Evolutionary conservation across 2,329 filamentous ascomycete species (phyloP).

Genomic region (Aspergillus clavatus): DNA sequence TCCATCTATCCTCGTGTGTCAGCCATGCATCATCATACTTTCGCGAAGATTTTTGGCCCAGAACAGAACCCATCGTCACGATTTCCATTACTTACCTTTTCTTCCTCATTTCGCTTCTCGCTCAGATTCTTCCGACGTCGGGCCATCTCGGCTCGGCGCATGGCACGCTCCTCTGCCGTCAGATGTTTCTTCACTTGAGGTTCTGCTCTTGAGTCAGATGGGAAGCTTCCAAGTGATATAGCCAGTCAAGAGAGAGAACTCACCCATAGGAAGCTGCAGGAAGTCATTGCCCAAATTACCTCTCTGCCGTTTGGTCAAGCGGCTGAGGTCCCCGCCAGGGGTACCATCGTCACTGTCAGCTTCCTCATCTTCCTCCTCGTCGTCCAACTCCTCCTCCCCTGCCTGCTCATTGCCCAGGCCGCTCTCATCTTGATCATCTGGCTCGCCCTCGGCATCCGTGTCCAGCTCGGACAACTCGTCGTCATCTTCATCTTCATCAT

Average conservation of each 20-base stretch:
- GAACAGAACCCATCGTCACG: not conserved
- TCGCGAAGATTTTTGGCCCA: too few relatives aligned
- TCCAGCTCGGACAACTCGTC: slow-evolving; percentile 44
- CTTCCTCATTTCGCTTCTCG: slow-evolving; percentile 73
- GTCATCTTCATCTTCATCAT: slow-evolving; percentile 31
- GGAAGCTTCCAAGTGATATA: not conserved
- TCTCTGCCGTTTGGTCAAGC: slow-evolving; percentile 65
- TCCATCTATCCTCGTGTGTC: slow-evolving; percentile 49
- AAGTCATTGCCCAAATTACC: slow-evolving; percentile 53
- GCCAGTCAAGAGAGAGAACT: slow-evolving; percentile 10
- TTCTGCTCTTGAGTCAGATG: slow-evolving; percentile 40
- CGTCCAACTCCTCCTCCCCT: slow-evolving; percentile 33
- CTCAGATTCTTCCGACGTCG: slow-evolving; percentile 67
- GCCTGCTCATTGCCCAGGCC: slow-evolving; percentile 35
- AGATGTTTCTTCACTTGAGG: slow-evolving; percentile 69
- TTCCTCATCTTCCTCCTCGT: slow-evolving; percentile 40
- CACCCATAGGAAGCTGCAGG: slow-evolving; percentile 53
- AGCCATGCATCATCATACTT: slow-evolving; percentile 9
- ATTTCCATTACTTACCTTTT: slow-evolving; percentile 60
- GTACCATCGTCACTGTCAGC: slow-evolving; percentile 40
- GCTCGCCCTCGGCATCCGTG: slow-evolving; percentile 44
- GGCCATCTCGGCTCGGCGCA: slow-evolving; percentile 70
- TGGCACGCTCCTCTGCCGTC: slow-evolving; percentile 67
- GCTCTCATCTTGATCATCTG: slow-evolving; percentile 48
- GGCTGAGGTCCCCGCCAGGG: slow-evolving; percentile 54